Evolutionary conservation across 2,329 filamentous ascomycete genomes (phyloP).

Genomic region (Periglandula ipomoeae): DNA sequence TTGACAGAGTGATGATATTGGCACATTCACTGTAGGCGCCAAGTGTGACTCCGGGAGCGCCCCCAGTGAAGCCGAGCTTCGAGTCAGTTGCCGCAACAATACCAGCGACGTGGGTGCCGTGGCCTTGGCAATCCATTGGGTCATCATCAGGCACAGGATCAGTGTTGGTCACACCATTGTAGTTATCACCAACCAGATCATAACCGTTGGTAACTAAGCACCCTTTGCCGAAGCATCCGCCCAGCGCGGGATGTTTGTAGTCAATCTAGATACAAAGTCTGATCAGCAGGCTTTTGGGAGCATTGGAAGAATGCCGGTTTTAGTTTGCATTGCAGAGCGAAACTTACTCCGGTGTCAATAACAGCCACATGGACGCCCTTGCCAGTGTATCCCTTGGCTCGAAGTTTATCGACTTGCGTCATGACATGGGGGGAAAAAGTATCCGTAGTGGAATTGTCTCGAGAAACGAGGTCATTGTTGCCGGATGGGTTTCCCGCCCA

Average conservation of each 20-base stretch:
- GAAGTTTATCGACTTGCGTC: conserved; percentile 47
- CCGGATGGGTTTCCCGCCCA: conserved; percentile 2
- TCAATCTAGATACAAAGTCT: conserved; percentile 30
- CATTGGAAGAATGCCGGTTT: too few species aligned
- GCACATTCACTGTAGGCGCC: conserved; percentile 31
- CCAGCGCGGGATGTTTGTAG: conserved; percentile 53
- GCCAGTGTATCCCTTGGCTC: conserved; percentile 38
- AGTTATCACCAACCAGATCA: conserved; percentile 32
- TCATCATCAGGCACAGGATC: conserved; percentile 26
- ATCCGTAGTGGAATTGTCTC: conserved; percentile 11
- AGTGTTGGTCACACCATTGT: conserved; percentile 15
- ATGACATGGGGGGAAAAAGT: conserved; percentile 40
- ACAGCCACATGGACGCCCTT: conserved; percentile 44
- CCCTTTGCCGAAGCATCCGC: conserved; percentile 36
- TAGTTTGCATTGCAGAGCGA: too few species aligned
- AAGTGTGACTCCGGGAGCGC: conserved; percentile 28
- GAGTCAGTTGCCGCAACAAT: conserved; percentile 33
- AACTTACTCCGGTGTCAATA: conserved; percentile 36
- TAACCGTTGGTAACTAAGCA: conserved; percentile 34
- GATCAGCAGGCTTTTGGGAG: too few species aligned
- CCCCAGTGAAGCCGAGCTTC: conserved; percentile 27
- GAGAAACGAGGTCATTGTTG: background rate
- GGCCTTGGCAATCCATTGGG: conserved; percentile 30
- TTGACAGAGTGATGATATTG: conserved; percentile 28
- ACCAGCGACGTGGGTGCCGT: conserved; percentile 36